Percentiles rank a stretch among this genome's conserved stretches.
These are phyloP conservation scores for Wakefieldia striispora DNA, from an alignment of 768 basidiomycete species.

Conservation along the genomic window DNA sequence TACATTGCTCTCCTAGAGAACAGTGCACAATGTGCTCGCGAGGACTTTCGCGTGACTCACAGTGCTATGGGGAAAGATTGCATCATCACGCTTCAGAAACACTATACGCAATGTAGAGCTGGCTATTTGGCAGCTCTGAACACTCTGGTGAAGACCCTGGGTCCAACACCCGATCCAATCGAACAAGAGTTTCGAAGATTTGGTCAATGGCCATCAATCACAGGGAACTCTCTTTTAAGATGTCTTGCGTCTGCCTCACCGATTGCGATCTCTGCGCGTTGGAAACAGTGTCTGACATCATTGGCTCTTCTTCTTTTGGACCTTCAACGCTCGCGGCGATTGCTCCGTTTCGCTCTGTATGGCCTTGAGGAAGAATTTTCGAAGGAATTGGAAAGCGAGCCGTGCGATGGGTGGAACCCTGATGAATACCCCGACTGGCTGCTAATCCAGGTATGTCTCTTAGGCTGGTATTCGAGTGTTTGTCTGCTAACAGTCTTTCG, in stretches of 20 bases:
- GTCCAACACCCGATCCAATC: too few relatives aligned
- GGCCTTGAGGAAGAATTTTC: neutral
- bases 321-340: slow-evolving; percentile 23
- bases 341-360: neutral
- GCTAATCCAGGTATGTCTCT: neutral
- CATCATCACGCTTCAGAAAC: too few relatives aligned
- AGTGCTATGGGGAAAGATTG: too few relatives aligned
- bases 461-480: too few relatives aligned
- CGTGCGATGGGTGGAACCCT: neutral
- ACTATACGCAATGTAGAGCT: too few relatives aligned
- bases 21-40: too few relatives aligned
- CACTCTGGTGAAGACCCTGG: slow-evolving; percentile 7
- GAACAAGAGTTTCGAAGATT: too few relatives aligned
- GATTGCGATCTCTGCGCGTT: slow-evolving; percentile 13
- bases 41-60: too few relatives aligned
- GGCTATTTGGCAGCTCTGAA: too few relatives aligned
- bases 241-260: slow-evolving; percentile 25
- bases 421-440: neutral
- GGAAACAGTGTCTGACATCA: slow-evolving; percentile 26
- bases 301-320: slow-evolving; percentile 28
- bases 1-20: too few relatives aligned
- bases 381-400: neutral
- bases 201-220: slow-evolving; percentile 37
- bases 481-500: slow-evolving; percentile 27
- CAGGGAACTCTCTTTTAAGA: slow-evolving; percentile 27